Evolutionary conservation across 768 basidiomycete species (phyloP).

Genomic region (Tylopilus balloui): DNA sequence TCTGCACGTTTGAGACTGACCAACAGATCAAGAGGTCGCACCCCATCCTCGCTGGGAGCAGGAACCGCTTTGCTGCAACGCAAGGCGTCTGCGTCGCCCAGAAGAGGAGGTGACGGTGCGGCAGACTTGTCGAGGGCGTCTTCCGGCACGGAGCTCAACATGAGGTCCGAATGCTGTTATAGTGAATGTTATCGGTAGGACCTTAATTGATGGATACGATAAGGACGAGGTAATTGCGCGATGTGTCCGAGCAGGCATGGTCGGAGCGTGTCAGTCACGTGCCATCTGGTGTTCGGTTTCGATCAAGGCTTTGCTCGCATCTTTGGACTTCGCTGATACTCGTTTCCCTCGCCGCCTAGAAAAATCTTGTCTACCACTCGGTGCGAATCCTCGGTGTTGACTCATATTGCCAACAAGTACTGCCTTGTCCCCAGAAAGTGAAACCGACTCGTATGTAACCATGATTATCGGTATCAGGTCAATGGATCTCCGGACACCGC

Average conservation of each 20-base stretch:
- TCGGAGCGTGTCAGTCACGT: background rate
- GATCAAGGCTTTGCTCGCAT: too few species aligned
- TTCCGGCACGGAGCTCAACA: background rate
- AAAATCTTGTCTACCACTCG: too few species aligned
- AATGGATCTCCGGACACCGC: background rate
- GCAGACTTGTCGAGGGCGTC: constrained; percentile 6
- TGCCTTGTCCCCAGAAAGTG: too few species aligned
- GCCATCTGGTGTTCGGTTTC: too few species aligned
- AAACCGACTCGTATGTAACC: too few species aligned
- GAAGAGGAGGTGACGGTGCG: constrained; percentile 1
- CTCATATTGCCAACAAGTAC: too few species aligned
- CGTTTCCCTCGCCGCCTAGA: too few species aligned
- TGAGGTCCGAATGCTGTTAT: background rate
- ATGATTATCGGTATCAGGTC: constrained; percentile 11
- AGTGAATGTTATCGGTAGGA: background rate
- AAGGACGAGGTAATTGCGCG: too few species aligned
- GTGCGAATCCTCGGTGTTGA: too few species aligned
- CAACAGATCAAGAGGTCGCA: constrained; percentile 54
- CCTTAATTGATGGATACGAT: background rate
- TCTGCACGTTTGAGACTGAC: constrained; percentile 60
- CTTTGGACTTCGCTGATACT: too few species aligned
- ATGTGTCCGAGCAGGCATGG: background rate
- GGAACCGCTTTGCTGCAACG: constrained; percentile 1
- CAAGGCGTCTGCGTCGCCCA: constrained; percentile 4
- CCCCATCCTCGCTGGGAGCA: constrained; percentile 5